Evolutionary conservation across 116 monocot genomes (phyloP), one percentile per base, ranked within the genome.

Genomic region (Phalaenopsis hybrid): DNA sequence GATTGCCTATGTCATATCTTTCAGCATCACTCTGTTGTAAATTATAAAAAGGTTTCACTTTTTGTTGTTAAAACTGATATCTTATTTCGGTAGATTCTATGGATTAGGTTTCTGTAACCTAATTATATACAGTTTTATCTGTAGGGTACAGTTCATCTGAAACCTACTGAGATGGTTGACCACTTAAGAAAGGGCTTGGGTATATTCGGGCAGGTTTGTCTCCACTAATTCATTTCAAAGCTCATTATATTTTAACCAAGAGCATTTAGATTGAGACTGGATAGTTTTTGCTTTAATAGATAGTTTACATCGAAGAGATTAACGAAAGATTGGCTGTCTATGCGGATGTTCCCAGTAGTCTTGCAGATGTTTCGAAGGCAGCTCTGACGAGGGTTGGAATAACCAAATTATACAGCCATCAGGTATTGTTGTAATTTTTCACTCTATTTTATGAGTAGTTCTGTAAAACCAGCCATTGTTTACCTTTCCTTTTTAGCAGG

Each of bases 401-500:
- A 86, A 80, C 93, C 63, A 89, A 59, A 78, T 86, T 98, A 83
- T 98, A 98, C 79, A 89, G 85, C 69, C 98, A 98, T 65, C 98
- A 98, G 91, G 97, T 97, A 43, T 34, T 65, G 34, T 82, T 75
- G 44, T 41, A 73, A 16, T 18, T 25, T 72, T 75, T 75, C 46
- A 12, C 21, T 21, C 44, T 45, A 45, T 17, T 75, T 46, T 75
- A 37, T 44, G 5, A 45, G 45, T 18, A 8, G 8, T 5, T 68
- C 31, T 25, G 21, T 33, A 59, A 15, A 57, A 37, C 34, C 77
- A 51, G 11, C 41, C 76, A 43, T 51, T 80, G 78, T 73, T 79
- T 58, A 79, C 43, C 23, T 81, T n/a, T 10, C 48, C 25, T 48
- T 58, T 6, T 81, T 80, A 52, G 81, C 84, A 97, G 97, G 89